phyloP scores from a whole-genome alignment of 1,284 basidiomycete species.

The Fistulina hepatica region DNA sequence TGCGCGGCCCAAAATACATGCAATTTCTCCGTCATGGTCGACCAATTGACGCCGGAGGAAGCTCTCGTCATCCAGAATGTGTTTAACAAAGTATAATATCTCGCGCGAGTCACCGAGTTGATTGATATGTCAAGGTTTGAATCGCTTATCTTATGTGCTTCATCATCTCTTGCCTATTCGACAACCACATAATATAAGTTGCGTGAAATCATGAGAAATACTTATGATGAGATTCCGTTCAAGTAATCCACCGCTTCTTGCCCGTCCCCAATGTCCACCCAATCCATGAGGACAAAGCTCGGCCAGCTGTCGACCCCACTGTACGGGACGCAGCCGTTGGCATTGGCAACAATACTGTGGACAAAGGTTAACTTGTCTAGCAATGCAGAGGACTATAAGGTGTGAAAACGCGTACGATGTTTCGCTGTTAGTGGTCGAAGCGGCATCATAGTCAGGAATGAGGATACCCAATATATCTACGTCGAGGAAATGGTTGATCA shows the following conservation, averaged over 20 bases:
- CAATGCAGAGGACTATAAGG: neutral
- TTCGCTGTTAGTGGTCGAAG: constrained; percentile 32
- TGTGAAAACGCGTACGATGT: constrained; percentile 26
- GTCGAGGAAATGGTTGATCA: constrained; percentile 51
- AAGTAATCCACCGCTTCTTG: constrained; percentile 31
- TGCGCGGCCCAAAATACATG: constrained; percentile 56
- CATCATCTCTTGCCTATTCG: neutral
- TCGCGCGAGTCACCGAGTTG: too few species aligned
- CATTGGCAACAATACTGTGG: constrained; percentile 34
- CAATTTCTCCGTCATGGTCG: constrained; percentile 54
- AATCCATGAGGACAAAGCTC: constrained; percentile 43
- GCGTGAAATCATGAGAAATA: too few species aligned
- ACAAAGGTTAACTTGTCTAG: neutral
- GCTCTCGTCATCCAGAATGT: constrained; percentile 51
- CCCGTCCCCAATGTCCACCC: constrained; percentile 34
- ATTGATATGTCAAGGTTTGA: too few species aligned
- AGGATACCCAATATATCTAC: constrained; percentile 29
- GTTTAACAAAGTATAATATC: too few species aligned
- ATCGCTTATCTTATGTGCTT: constrained; percentile 1
- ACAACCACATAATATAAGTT: too few species aligned
- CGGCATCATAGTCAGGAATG: constrained; percentile 29
- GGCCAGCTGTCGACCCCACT: constrained; percentile 30
- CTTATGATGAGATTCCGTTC: constrained; percentile 37
- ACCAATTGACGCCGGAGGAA: constrained; percentile 60
- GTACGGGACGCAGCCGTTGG: constrained; percentile 32